Evolutionary conservation across 164 flowering plant genomes (phyloP).

Genomic region (Aristolochia californica): DNA sequence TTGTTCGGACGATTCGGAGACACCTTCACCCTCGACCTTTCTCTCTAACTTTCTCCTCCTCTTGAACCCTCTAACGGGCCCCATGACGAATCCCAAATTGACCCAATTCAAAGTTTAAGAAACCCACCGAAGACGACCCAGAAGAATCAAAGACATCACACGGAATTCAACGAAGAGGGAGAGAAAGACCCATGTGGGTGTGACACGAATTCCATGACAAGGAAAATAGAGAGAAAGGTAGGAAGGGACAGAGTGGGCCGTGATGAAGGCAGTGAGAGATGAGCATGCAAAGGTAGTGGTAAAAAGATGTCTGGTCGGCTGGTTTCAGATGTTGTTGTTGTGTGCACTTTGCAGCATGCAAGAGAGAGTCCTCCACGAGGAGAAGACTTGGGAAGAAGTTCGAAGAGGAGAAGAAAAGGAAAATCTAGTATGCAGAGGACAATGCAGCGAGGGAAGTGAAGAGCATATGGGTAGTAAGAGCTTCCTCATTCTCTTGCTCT

Average conservation of each 20-base stretch:
- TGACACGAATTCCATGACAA: conserved; percentile 5
- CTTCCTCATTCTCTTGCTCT: background rate
- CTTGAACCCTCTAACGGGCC: conserved; percentile 41
- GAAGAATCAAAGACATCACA: conserved; percentile 6
- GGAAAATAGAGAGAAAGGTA: background rate
- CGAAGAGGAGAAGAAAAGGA: conserved; percentile 1
- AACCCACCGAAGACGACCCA: conserved; percentile 4
- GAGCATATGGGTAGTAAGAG: no score
- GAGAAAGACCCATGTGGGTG: conserved; percentile 4
- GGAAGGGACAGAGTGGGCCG: conserved; percentile 1
- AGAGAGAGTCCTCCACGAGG: background rate
- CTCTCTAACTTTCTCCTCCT: conserved; percentile 36
- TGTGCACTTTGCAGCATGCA: conserved; percentile 1
- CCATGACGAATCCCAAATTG: conserved; percentile 27
- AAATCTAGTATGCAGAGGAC: background rate
- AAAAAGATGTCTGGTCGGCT: conserved; percentile 3
- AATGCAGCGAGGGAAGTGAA: conserved; percentile 3
- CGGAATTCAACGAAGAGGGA: conserved; percentile 3
- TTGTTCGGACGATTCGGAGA: conserved; percentile 23
- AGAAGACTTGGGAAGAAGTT: background rate
- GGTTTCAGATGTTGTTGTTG: conserved; percentile 9
- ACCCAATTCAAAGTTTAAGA: conserved; percentile 8
- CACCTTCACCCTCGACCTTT: conserved; percentile 16
- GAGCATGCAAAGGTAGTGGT: background rate
- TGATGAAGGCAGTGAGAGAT: background rate